Conservation (phyloP, 208 protist species). For the Angomonas ambiguus region DNA sequence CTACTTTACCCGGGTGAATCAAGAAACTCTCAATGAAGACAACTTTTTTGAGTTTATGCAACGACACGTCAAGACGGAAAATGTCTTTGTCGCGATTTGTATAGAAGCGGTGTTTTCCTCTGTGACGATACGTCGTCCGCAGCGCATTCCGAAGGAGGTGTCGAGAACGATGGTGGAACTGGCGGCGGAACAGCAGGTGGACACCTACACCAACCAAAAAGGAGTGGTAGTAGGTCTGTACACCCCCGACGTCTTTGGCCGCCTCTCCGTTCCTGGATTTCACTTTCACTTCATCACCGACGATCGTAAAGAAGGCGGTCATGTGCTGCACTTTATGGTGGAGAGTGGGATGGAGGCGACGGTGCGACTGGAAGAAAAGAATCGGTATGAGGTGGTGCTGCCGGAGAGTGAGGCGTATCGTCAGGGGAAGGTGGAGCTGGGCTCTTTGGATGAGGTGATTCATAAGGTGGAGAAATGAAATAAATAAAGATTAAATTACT, state of each 20-base stretch:
- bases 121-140: conserved; percentile 5
- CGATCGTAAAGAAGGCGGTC: neutral
- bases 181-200: conserved; percentile 12
- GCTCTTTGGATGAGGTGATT: conserved; percentile 18
- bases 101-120: neutral
- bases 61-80: neutral
- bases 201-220: neutral
- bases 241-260: conserved; percentile 11
- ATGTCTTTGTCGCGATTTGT: conserved; percentile 3
- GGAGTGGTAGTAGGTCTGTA: conserved; percentile 11
- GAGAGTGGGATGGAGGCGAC: neutral
- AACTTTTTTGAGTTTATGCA: neutral
- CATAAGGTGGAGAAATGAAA: conserved; percentile 19
- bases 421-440: conserved; percentile 1
- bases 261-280: conserved; percentile 16
- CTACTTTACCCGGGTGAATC: neutral
- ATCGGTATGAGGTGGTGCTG: neutral
- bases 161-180: conserved; percentile 10
- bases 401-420: conserved; percentile 2
- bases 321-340: neutral
- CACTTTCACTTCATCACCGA: conserved; percentile 14
- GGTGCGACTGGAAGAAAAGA: conserved; percentile 12
- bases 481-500: neutral
- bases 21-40: neutral
- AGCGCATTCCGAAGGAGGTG: neutral